A percentile compares a stretch with the other conserved stretches of the same genome.
Evolutionary conservation across 176 grass and related monocot species (phyloP).

Genomic region (Dactylis glomerata): DNA sequence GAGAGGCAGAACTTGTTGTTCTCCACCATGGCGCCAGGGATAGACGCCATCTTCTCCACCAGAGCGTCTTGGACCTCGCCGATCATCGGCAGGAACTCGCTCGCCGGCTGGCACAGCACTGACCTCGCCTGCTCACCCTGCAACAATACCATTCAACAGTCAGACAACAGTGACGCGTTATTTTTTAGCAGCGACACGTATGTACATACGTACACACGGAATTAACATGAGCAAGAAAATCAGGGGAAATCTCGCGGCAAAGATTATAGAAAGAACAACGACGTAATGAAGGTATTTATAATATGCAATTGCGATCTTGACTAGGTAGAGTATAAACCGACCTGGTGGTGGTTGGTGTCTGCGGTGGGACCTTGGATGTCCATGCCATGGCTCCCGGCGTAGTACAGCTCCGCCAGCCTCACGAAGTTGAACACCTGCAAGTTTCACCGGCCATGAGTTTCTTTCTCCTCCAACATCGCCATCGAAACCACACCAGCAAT

Average conservation of each 20-base stretch:
- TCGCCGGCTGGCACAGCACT: conserved; percentile 79
- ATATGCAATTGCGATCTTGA: background rate
- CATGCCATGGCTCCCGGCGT: conserved; percentile 95
- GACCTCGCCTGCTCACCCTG: conserved; percentile 32
- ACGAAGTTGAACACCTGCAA: conserved; percentile 73
- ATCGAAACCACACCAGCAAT: background rate
- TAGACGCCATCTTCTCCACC: conserved; percentile 31
- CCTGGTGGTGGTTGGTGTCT: conserved; percentile 1
- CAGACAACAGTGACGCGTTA: background rate
- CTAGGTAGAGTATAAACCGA: background rate
- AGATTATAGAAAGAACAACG: too few species aligned
- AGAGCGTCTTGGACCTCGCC: conserved; percentile 50
- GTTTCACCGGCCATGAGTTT: background rate
- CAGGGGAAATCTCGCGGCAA: too few species aligned
- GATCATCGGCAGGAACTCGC: conserved; percentile 81
- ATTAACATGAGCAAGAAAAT: too few species aligned
- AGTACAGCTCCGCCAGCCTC: conserved; percentile 75
- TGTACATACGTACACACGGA: too few species aligned
- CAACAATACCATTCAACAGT: background rate
- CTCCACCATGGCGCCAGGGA: conserved; percentile 69
- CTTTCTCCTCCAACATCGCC: background rate
- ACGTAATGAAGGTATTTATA: too few species aligned
- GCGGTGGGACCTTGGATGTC: conserved; percentile 74
- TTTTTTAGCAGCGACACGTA: too few species aligned
- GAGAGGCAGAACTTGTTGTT: conserved; percentile 85